phyloP scores from a whole-genome alignment of 306 rosid genomes.

The Dalbergia cultrata region DNA sequence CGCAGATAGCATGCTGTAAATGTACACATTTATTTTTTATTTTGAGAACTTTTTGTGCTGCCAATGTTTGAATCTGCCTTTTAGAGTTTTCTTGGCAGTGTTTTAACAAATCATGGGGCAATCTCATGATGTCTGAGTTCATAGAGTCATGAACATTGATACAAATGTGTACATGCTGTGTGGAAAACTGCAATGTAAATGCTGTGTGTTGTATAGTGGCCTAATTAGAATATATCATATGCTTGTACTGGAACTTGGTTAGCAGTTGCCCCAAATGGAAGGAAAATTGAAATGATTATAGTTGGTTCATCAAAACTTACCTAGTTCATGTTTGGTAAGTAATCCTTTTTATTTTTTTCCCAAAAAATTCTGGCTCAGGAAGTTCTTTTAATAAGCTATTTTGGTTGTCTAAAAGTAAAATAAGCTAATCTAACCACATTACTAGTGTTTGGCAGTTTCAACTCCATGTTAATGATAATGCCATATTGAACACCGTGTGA shows the following conservation, averaged over 20 bases:
- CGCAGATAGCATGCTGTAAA: conserved; percentile 80
- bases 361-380: too few species aligned
- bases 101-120: conserved; percentile 30
- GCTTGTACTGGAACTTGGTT: background rate
- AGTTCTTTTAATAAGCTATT: too few species aligned
- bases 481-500: too few species aligned
- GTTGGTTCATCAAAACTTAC: background rate
- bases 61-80: conserved; percentile 13
- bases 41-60: conserved; percentile 11
- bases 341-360: too few species aligned
- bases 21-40: background rate
- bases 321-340: too few species aligned
- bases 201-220: background rate
- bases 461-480: too few species aligned
- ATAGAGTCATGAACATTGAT: background rate
- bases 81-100: conserved; percentile 38
- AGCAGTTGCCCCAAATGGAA: background rate
- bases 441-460: too few species aligned
- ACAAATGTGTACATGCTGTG: background rate
- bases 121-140: conserved; percentile 33
- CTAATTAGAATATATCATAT: background rate
- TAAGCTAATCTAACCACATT: too few species aligned
- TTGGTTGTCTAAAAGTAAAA: too few species aligned
- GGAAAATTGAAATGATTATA: background rate
- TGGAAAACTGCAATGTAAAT: background rate